Conservation (phyloP, 2,329 filamentous ascomycete species). For the Ascocoryne sarcoides region DNA sequence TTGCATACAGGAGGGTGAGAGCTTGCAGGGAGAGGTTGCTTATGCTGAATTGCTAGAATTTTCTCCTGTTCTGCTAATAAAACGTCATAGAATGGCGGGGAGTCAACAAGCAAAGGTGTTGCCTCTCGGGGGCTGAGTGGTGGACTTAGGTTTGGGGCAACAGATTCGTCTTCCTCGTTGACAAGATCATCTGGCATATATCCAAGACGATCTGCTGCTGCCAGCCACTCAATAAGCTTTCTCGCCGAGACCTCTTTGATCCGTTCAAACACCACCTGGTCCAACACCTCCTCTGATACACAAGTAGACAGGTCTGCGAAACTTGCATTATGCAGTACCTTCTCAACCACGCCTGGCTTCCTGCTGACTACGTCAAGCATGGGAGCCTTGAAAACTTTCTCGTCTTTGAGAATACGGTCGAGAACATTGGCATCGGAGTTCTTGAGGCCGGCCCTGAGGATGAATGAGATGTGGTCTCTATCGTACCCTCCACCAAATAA, state of each 20-base stretch:
- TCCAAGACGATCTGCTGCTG: conserved; percentile 20
- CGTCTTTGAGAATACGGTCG: conserved; percentile 18
- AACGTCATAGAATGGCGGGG: neutral
- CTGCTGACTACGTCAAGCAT: conserved; percentile 10
- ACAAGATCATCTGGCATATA: conserved; percentile 22
- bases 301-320: conserved; percentile 9
- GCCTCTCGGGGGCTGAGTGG: neutral
- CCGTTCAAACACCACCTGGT: conserved; percentile 12
- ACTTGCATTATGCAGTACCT: conserved; percentile 11
- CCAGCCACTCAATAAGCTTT: conserved; percentile 21
- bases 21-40: too few relatives aligned
- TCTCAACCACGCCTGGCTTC: conserved; percentile 12
- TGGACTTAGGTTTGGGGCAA: conserved; percentile 7
- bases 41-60: neutral
- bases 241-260: conserved; percentile 17
- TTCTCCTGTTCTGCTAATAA: neutral
- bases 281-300: conserved; percentile 15
- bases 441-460: conserved; percentile 22
- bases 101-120: neutral
- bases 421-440: conserved; percentile 17
- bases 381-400: conserved; percentile 12
- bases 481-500: conserved; percentile 17
- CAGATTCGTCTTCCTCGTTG: conserved; percentile 20
- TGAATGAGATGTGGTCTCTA: conserved; percentile 20
- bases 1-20: too few relatives aligned